A percentile compares a stretch with the other conserved stretches of the same genome.
phyloP scores from a whole-genome alignment of 148 eudicot species.

The Gaultheria prostrata region DNA sequence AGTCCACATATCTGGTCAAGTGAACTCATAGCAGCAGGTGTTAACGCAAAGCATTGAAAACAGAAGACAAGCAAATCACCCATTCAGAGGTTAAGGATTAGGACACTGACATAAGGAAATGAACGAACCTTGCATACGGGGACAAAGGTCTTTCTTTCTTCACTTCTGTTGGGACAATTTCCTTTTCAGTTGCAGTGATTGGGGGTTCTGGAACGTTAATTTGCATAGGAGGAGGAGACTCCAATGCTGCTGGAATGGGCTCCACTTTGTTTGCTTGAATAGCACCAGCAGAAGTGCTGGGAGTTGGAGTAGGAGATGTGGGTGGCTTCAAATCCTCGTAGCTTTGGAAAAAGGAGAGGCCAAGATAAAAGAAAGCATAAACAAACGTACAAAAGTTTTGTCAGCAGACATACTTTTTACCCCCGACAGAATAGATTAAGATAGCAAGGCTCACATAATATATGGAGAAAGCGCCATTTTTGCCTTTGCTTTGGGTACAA shows the following conservation, averaged over 20 bases:
- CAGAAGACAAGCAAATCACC: not conserved
- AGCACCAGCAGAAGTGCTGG: slow-evolving; percentile 24
- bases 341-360: slow-evolving; percentile 17
- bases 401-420: not conserved
- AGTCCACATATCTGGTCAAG: not conserved
- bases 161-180: not conserved
- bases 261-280: slow-evolving; percentile 19
- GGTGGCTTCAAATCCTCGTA: slow-evolving; percentile 78
- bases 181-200: slow-evolving; percentile 17
- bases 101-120: not conserved
- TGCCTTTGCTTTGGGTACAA: slow-evolving; percentile 27
- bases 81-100: not conserved
- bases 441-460: slow-evolving; percentile 45
- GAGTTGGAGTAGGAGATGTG: slow-evolving; percentile 50
- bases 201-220: slow-evolving; percentile 14
- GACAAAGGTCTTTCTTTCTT: slow-evolving; percentile 20
- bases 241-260: not conserved
- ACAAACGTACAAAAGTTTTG: not conserved
- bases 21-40: not conserved
- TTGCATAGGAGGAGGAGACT: slow-evolving; percentile 10
- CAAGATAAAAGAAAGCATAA: not conserved
- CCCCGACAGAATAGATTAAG: not conserved
- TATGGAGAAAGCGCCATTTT: slow-evolving; percentile 65
- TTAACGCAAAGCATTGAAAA: not conserved
- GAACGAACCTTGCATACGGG: slow-evolving; percentile 25